These are phyloP conservation scores for Atkinsonella texensis DNA, from an alignment of 2,329 filamentous ascomycete genomes.

Conservation along the genomic window DNA sequence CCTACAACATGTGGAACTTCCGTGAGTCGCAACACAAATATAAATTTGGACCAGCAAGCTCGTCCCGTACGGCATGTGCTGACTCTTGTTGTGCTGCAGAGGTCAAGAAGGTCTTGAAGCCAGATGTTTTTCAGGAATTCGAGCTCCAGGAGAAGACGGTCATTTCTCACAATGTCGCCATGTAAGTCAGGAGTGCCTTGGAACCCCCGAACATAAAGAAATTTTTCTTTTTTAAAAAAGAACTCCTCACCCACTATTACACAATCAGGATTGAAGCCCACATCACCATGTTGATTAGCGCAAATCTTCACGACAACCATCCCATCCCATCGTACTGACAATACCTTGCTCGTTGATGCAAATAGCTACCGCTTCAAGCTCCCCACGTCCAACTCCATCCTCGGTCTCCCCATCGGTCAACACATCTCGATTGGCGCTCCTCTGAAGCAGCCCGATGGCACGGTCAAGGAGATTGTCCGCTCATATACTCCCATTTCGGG, in stretches of 20 bases:
- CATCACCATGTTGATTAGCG: background rate
- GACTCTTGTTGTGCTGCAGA: conserved; percentile 31
- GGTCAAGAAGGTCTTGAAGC: conserved; percentile 73
- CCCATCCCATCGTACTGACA: background rate
- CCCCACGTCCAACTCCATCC: conserved; percentile 63
- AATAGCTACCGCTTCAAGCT: conserved; percentile 82
- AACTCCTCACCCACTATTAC: background rate
- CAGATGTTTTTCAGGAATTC: conserved; percentile 80
- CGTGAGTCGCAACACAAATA: conserved; percentile 41
- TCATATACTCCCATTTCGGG: conserved; percentile 89
- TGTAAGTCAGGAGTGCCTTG: conserved; percentile 41
- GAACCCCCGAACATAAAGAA: background rate
- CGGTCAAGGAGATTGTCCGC: conserved; percentile 71
- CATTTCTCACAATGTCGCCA: conserved; percentile 95
- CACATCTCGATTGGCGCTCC: conserved; percentile 92
- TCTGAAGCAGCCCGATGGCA: conserved; percentile 54
- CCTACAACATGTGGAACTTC: conserved; percentile 58
- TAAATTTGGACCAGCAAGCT: no score
- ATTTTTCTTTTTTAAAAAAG: background rate
- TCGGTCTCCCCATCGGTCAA: conserved; percentile 95
- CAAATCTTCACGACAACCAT: background rate
- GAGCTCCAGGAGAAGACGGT: conserved; percentile 89
- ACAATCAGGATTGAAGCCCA: background rate
- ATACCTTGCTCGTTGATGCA: background rate
- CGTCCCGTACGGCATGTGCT: conserved; percentile 7